Conservation (phyloP, 495 filamentous ascomycete species). For the Xylaria flabelliformis region DNA sequence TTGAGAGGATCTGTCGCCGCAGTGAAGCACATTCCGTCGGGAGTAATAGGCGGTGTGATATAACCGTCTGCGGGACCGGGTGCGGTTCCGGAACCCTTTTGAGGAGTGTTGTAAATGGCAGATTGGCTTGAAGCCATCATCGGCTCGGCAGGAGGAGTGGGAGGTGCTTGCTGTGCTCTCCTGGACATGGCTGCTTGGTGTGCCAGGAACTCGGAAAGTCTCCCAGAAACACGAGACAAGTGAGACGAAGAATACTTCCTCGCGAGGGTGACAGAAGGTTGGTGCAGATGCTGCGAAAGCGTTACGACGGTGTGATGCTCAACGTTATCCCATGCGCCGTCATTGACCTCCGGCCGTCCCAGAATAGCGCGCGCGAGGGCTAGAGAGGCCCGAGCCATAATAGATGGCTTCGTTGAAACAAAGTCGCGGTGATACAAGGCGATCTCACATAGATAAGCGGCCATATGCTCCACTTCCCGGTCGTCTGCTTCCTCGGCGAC, state of each 20-base stretch:
- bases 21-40: conserved; percentile 73
- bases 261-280: conserved; percentile 82
- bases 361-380: conserved; percentile 88
- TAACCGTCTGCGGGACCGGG: conserved; percentile 77
- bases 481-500: conserved; percentile 73
- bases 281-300: conserved; percentile 83
- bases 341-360: conserved; percentile 73
- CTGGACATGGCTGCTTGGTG: conserved; percentile 77
- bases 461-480: conserved; percentile 90
- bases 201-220: conserved; percentile 84
- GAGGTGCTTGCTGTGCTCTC: conserved; percentile 58
- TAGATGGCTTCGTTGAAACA: conserved; percentile 84
- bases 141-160: conserved; percentile 71
- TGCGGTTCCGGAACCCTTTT: conserved; percentile 73
- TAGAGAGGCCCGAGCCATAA: conserved; percentile 86
- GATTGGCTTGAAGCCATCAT: conserved; percentile 58
- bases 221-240: conserved; percentile 79
- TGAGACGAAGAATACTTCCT: conserved; percentile 87
- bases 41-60: conserved; percentile 94
- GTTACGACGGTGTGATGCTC: conserved; percentile 83
- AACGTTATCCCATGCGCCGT: conserved; percentile 78
- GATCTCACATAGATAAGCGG: conserved; percentile 91
- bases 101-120: conserved; percentile 76
- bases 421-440: conserved; percentile 96
- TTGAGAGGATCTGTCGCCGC: conserved; percentile 49